These are phyloP conservation scores for Kodamaea hsintzibuensis DNA, from an alignment of 805 yeast species.

Conservation along the genomic window DNA sequence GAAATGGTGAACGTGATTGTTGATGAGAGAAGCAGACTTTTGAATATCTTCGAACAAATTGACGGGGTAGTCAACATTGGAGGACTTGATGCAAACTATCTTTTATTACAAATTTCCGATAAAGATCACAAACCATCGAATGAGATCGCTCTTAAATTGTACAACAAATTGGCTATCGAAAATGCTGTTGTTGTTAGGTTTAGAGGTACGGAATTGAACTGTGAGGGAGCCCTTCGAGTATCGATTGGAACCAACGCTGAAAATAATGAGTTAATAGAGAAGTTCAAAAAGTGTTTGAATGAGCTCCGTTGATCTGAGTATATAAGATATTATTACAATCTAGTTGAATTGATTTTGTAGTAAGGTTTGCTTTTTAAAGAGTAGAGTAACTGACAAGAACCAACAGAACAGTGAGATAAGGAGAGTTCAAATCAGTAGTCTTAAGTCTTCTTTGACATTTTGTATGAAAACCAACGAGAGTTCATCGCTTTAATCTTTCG, in stretches of 20 bases:
- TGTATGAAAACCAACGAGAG: too few species aligned
- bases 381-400: too few species aligned
- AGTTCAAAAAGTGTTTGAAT: slow-evolving; percentile 35
- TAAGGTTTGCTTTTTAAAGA: too few species aligned
- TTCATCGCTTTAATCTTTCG: too few species aligned
- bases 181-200: slow-evolving; percentile 84
- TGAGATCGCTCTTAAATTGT: slow-evolving; percentile 63
- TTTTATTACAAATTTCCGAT: slow-evolving; percentile 71
- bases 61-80: slow-evolving; percentile 73
- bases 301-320: slow-evolving; percentile 13
- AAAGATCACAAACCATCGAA: slow-evolving; percentile 64
- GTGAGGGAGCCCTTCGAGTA: slow-evolving; percentile 82
- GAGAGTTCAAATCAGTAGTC: too few species aligned
- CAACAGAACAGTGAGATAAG: too few species aligned
- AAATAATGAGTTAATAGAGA: slow-evolving; percentile 56
- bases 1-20: slow-evolving; percentile 49
- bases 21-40: slow-evolving; percentile 55
- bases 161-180: slow-evolving; percentile 67
- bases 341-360: too few species aligned
- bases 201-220: slow-evolving; percentile 88
- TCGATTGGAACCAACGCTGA: slow-evolving; percentile 85
- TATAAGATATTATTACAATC: too few species aligned
- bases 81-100: slow-evolving; percentile 82
- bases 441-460: too few species aligned
- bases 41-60: slow-evolving; percentile 53